These are phyloP conservation scores for Umbelopsis isabellina DNA, from an alignment of 192 early-diverging fungal species.

Conservation along the genomic window DNA sequence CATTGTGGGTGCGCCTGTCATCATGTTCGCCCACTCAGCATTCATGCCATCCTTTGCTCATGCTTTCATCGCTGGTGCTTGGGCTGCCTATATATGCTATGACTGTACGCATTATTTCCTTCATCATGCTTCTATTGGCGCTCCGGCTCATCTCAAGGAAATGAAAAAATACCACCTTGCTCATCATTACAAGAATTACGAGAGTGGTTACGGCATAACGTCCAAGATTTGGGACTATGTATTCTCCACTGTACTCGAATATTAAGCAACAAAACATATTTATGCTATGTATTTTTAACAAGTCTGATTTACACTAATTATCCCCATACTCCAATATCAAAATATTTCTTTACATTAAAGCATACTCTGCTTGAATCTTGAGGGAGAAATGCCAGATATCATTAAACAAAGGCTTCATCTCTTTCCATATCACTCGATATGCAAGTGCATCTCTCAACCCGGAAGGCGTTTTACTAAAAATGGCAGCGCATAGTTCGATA, in stretches of 20 bases:
- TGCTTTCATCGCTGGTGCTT: conserved; percentile 72
- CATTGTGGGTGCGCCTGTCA: conserved; percentile 63
- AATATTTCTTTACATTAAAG: too few relatives aligned
- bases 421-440: too few relatives aligned
- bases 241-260: conserved; percentile 64
- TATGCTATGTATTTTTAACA: not conserved
- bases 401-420: too few relatives aligned
- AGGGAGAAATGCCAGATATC: too few relatives aligned
- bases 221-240: conserved; percentile 90
- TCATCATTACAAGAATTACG: conserved; percentile 92
- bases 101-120: conserved; percentile 94
- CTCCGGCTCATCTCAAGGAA: conserved; percentile 67
- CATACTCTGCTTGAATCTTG: too few relatives aligned
- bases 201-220: conserved; percentile 88
- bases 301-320: not conserved
- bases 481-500: too few relatives aligned
- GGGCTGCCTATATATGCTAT: conserved; percentile 85
- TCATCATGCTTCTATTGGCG: conserved; percentile 82
- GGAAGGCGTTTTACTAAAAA: too few relatives aligned
- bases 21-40: conserved; percentile 51
- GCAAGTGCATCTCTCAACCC: too few relatives aligned
- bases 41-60: conserved; percentile 63
- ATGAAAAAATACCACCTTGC: conserved; percentile 94
- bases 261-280: not conserved
- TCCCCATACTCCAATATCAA: not conserved